A percentile compares a stretch with the other conserved stretches of the same genome.
Conservation (phyloP, 495 filamentous ascomycete species). For the Penicillium arizonense region DNA sequence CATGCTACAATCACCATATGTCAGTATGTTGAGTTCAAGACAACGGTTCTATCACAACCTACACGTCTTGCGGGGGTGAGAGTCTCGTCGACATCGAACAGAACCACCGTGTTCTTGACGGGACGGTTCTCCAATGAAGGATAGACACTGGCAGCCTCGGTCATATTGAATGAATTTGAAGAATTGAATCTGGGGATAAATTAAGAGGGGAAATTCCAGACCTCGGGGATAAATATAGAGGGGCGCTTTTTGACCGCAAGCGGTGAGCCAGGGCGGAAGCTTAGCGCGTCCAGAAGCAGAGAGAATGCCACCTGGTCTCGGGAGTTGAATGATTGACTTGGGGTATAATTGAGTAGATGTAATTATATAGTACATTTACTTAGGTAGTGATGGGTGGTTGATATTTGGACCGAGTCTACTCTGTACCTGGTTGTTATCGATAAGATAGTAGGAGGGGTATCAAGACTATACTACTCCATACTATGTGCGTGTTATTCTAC, state of each 20-base stretch:
- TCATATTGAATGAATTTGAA: conserved; percentile 25
- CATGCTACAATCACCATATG: conserved; percentile 40
- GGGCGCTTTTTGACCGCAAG: conserved; percentile 32
- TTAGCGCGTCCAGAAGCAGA: conserved; percentile 15
- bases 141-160: conserved; percentile 53
- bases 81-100: conserved; percentile 94
- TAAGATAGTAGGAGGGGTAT: conserved; percentile 11
- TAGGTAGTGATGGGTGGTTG: background rate
- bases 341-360: too few relatives aligned
- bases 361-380: too few relatives aligned
- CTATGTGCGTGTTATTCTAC: background rate
- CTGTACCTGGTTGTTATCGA: conserved; percentile 14
- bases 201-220: conserved; percentile 6
- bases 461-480: background rate
- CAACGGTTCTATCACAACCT: conserved; percentile 26
- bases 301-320: conserved; percentile 12
- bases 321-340: too few relatives aligned
- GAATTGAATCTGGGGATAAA: background rate
- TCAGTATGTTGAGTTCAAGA: conserved; percentile 8
- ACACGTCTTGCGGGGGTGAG: conserved; percentile 75
- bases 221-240: conserved; percentile 18
- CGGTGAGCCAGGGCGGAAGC: conserved; percentile 25
- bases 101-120: conserved; percentile 81
- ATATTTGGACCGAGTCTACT: background rate
- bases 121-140: conserved; percentile 78